Evolutionary conservation across 2,329 filamentous ascomycete genomes (phyloP), one percentile per base, ranked within the genome.

Genomic region (Verruconis gallopava): DNA sequence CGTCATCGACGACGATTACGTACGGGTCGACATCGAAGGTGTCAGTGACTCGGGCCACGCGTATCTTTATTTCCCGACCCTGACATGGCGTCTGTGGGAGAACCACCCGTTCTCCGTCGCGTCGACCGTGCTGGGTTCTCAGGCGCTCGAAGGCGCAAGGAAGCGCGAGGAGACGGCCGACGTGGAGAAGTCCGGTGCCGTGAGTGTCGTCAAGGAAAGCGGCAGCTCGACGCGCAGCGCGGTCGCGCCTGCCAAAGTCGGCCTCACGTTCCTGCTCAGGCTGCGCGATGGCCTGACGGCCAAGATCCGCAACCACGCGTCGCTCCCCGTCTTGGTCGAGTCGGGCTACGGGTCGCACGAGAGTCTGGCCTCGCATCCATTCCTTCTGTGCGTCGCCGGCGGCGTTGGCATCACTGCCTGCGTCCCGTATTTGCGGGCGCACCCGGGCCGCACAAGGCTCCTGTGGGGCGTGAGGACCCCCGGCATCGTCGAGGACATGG

Each of bases 61-160:
- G 0, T 71, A 68, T 45, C 51, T 64, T 1, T 69, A 70, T 50
- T 69, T 72, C 48, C 68, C 68, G 0, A 62, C 61, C 0, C 48
- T 69, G 3, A 58, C 42, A 4, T 44, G 42, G 42, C 40, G 42
- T 4, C 17, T 44, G 13, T 73, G 68, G 68, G 67, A 72, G 50
- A 71, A 67, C 37, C 70, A 73, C 49, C 69, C 69, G 0, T 72
- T 73, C 48, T 69, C 17, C 17, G 9, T 25, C 14, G 21, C 37
- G 37, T 28, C 22, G 36, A 9, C 15, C 9, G 17, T 35, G 12
- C 38, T 35, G 13, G 17, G 14, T n/a, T 3, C 37, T 21, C 18
- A 18, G 17, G 9, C 9, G 33, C 6, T 9, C 25, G 9, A 30
- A 9, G 9, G 6, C 25, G n/a, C 25, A n/a, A 9, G n/a, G n/a